A percentile compares a stretch with the other conserved stretches of the same genome.
Evolutionary conservation across 139 green algal species (phyloP).

Genomic region (Parachlorella kessleri): DNA sequence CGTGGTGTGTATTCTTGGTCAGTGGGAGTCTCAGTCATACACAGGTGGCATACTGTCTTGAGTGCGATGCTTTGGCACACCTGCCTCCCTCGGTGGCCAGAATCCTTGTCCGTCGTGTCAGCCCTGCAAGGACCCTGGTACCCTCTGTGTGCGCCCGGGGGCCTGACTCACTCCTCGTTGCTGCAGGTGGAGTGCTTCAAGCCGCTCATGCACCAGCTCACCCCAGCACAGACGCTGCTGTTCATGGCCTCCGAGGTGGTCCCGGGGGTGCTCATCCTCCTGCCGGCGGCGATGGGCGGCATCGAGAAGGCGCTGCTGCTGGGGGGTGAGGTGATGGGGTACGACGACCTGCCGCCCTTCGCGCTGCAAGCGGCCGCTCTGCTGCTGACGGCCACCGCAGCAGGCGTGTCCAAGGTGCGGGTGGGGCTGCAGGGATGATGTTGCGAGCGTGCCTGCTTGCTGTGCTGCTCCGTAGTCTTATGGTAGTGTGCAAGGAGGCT

Average conservation of each 20-base stretch:
- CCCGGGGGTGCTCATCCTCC: slow-evolving; percentile 32
- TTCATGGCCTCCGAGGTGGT: slow-evolving; percentile 33
- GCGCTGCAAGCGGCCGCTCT: slow-evolving; percentile 13
- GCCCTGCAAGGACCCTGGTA: neutral
- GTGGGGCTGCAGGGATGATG: neutral
- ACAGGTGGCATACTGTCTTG: neutral
- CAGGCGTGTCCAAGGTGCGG: slow-evolving; percentile 23
- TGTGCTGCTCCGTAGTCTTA: too few species aligned
- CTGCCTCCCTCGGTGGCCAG: too few species aligned
- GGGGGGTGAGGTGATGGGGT: neutral
- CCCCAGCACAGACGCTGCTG: slow-evolving; percentile 9
- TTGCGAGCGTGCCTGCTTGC: too few species aligned
- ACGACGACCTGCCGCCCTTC: slow-evolving; percentile 5
- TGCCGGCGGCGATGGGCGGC: slow-evolving; percentile 34
- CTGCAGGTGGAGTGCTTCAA: slow-evolving; percentile 18
- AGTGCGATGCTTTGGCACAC: too few species aligned
- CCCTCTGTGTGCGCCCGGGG: too few species aligned
- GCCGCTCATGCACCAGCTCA: slow-evolving; percentile 28
- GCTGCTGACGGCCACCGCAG: slow-evolving; percentile 1
- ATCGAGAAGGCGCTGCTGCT: slow-evolving; percentile 26
- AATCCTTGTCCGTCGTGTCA: too few species aligned
- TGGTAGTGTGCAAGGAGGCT: too few species aligned
- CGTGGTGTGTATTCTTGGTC: neutral
- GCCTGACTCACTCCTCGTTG: neutral
- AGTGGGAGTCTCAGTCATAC: neutral